Percentiles rank a stretch among this genome's conserved stretches.
These are phyloP conservation scores for Cercospora sojina DNA, from an alignment of 2,329 filamentous ascomycete species.

Conservation along the genomic window DNA sequence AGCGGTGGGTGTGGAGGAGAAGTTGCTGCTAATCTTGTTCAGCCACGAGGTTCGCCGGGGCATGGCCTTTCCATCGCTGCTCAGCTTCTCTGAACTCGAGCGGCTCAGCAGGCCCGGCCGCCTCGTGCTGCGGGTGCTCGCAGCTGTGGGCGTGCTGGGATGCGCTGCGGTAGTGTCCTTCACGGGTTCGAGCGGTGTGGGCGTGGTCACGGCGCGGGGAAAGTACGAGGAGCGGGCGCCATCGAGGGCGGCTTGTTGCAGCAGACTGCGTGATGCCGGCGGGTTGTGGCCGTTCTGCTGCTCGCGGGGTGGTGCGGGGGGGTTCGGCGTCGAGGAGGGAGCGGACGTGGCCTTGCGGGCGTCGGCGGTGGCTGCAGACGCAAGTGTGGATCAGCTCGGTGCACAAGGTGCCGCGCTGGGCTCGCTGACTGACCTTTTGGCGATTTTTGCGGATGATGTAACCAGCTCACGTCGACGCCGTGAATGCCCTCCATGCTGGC, in stretches of 20 bases:
- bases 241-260: slow-evolving; percentile 11
- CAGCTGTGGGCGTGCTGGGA: slow-evolving; percentile 24
- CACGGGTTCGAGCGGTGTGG: slow-evolving; percentile 24
- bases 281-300: not conserved
- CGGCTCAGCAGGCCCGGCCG: slow-evolving; percentile 47
- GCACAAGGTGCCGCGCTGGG: not conserved
- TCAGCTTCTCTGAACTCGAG: slow-evolving; percentile 40
- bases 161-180: slow-evolving; percentile 27
- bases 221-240: slow-evolving; percentile 20
- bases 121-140: slow-evolving; percentile 21
- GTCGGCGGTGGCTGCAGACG: not conserved
- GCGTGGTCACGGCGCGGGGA: slow-evolving; percentile 27
- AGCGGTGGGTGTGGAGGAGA: slow-evolving; percentile 53
- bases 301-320: slow-evolving; percentile 3
- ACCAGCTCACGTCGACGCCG: slow-evolving; percentile 29
- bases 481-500: slow-evolving; percentile 28
- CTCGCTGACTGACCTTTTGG: slow-evolving; percentile 20
- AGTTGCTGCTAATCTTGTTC: slow-evolving; percentile 87
- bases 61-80: slow-evolving; percentile 29
- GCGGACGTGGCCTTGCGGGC: slow-evolving; percentile 8
- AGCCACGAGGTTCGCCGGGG: slow-evolving; percentile 80
- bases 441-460: slow-evolving; percentile 22
- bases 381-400: slow-evolving; percentile 1
- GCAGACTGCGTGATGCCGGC: slow-evolving; percentile 9
- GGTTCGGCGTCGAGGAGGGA: slow-evolving; percentile 10